phyloP scores from a whole-genome alignment of 768 basidiomycete genomes.

The Trametes coccinea region DNA sequence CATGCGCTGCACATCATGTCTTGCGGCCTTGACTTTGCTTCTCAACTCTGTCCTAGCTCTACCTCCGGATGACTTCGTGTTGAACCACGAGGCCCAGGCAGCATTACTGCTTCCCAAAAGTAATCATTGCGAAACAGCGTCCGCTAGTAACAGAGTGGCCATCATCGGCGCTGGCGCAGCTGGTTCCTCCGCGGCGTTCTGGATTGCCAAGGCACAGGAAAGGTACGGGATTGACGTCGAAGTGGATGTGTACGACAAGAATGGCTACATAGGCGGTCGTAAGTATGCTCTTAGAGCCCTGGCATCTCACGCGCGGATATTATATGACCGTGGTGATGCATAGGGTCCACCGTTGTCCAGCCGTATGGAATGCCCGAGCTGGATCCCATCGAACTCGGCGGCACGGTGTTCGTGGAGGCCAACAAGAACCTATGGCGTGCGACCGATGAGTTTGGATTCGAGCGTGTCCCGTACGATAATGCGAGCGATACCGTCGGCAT shows the following conservation, averaged over 20 bases:
- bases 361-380: constrained; percentile 64
- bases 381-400: constrained; percentile 80
- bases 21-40: not conserved
- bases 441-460: constrained; percentile 76
- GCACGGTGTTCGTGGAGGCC: constrained; percentile 75
- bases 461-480: constrained; percentile 46
- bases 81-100: not conserved
- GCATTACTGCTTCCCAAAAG: not conserved
- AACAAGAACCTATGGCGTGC: constrained; percentile 79
- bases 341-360: constrained; percentile 77
- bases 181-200: constrained; percentile 81
- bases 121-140: not conserved
- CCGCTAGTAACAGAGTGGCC: constrained; percentile 58
- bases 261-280: constrained; percentile 82
- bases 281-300: constrained; percentile 37
- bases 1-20: not conserved
- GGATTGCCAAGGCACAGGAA: constrained; percentile 79
- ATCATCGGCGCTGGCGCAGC: constrained; percentile 91
- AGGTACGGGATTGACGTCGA: constrained; percentile 68
- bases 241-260: constrained; percentile 83
- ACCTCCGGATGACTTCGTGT: not conserved
- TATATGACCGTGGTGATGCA: not conserved
- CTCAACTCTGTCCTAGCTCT: not conserved
- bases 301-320: too few relatives aligned
- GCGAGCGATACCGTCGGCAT: constrained; percentile 55